Conservation (phyloP, 352 stramenopile genomes). For the Phytophthora sp. region DNA sequence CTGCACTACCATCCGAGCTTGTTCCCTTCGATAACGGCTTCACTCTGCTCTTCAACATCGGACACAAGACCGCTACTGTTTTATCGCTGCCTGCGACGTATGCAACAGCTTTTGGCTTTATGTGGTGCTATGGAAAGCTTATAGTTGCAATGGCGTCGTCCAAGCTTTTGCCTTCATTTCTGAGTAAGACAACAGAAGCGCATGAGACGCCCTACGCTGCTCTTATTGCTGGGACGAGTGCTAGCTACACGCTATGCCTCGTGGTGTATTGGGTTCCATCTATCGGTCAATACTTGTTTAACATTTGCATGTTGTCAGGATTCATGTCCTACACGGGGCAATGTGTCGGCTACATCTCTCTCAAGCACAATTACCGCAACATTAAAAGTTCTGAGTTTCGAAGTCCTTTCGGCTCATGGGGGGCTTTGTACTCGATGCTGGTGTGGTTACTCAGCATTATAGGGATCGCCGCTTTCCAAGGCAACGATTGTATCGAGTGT, state of each 20-base stretch:
- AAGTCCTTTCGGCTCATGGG: constrained; percentile 42
- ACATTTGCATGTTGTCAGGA: constrained; percentile 38
- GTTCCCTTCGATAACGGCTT: constrained; percentile 49
- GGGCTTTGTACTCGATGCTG: constrained; percentile 36
- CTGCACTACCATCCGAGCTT: constrained; percentile 19
- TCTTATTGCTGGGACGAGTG: constrained; percentile 22
- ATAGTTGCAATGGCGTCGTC: constrained; percentile 56
- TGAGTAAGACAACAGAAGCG: constrained; percentile 22
- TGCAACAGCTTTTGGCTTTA: constrained; percentile 57
- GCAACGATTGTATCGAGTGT: constrained; percentile 27
- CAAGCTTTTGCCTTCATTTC: constrained; percentile 35
- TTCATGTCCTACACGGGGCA: constrained; percentile 55
- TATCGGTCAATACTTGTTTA: constrained; percentile 35
- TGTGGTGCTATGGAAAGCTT: constrained; percentile 63
- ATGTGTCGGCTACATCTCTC: constrained; percentile 48
- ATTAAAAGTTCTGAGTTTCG: constrained; percentile 49
- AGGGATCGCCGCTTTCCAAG: constrained; percentile 33
- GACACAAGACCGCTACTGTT: constrained; percentile 24
- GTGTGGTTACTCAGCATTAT: constrained; percentile 40
- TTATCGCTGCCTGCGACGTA: constrained; percentile 57
- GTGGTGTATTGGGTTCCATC: constrained; percentile 33
- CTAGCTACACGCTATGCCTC: constrained; percentile 46
- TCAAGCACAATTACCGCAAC: constrained; percentile 50
- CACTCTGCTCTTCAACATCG: constrained; percentile 28
- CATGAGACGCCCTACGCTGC: constrained; percentile 29